Evolutionary conservation across 352 stramenopile genomes (phyloP), one percentile per base, ranked within the genome.

Genomic region (Globisporangium radiosum): DNA sequence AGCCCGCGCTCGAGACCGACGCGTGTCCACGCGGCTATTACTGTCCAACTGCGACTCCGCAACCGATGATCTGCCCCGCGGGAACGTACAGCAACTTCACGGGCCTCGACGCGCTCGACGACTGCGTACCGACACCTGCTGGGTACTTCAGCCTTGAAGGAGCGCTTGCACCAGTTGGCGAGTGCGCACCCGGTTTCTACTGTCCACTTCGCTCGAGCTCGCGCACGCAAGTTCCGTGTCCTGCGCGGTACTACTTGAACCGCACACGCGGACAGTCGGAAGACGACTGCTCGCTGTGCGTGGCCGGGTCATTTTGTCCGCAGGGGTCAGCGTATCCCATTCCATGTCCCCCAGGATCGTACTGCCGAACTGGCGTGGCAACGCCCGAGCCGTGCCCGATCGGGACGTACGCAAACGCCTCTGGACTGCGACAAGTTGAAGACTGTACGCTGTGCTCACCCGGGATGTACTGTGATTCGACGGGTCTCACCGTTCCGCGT

Each of bases 381-480:
- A 66, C 66, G 8, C 85, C 92, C 4, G 77, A 95, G 36, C 79
- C 85, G 0, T 98, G 94, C 60, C 90, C 89, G 1, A 84, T 97
- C 48, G 91, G 94, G 13, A 97, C 85, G 5, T 98, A 94, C 59
- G 76, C 88, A 7, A 96, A 96, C 53, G 65, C 69, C 1, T 87
- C 75, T 0, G 80, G 81, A 1, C 71, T 97, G 38, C 73, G 72
- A 40, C 75, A 77, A 52, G 81, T 92, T 10, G 78, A 95, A 42
- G 88, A 97, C 54, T 98, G 94, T 68, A 66, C 85, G 1, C 56
- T 71, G 39, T 98, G 94, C 60, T 70, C 85, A 14, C 82, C 89
- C n/a, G 93, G 94, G 1, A 87, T 87, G 72, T 98, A 95, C 57
- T 98, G 93, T 65, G 91, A 98, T 50, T 73, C 84, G 5, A 92